These are phyloP conservation scores for Colletotrichum liriopes DNA, from an alignment of 2,329 filamentous ascomycete genomes.

Conservation along the genomic window DNA sequence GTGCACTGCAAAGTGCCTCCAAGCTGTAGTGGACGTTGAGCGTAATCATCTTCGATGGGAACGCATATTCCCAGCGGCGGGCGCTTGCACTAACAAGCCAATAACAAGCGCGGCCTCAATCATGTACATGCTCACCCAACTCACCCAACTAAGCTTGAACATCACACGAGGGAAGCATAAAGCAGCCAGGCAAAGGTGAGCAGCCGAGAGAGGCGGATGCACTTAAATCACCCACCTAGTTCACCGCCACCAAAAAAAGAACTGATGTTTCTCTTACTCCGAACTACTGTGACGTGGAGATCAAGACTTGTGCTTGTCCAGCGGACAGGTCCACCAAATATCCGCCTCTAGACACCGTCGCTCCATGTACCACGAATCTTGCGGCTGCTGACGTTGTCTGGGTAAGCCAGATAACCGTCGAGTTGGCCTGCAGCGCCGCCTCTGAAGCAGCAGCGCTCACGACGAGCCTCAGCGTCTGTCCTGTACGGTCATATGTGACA, in stretches of 20 bases:
- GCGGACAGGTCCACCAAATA: slow-evolving; percentile 28
- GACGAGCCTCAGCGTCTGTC: slow-evolving; percentile 19
- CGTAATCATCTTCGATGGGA: too few species aligned
- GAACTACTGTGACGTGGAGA: background rate
- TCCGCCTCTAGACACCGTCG: slow-evolving; percentile 14
- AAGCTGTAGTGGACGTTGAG: too few species aligned
- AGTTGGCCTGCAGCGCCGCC: slow-evolving; percentile 20
- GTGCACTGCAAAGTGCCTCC: too few species aligned
- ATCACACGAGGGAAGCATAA: too few species aligned
- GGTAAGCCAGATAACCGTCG: slow-evolving; percentile 31
- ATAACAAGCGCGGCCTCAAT: too few species aligned
- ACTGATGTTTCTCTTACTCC: rapidly evolving
- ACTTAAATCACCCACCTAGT: too few species aligned
- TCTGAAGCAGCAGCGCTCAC: slow-evolving; percentile 10
- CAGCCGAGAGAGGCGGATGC: too few species aligned
- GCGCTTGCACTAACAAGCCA: too few species aligned
- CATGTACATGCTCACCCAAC: too few species aligned
- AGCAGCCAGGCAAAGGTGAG: too few species aligned
- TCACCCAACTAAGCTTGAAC: too few species aligned
- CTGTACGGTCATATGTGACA: slow-evolving; percentile 22
- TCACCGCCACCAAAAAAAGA: background rate
- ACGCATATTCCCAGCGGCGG: too few species aligned
- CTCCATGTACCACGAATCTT: background rate
- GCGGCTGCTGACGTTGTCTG: slow-evolving; percentile 6
- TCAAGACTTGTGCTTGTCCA: slow-evolving; percentile 14